These are phyloP conservation scores for Actinomortierella ambigua DNA, from an alignment of 371 early-diverging fungal genomes.

Conservation along the genomic window DNA sequence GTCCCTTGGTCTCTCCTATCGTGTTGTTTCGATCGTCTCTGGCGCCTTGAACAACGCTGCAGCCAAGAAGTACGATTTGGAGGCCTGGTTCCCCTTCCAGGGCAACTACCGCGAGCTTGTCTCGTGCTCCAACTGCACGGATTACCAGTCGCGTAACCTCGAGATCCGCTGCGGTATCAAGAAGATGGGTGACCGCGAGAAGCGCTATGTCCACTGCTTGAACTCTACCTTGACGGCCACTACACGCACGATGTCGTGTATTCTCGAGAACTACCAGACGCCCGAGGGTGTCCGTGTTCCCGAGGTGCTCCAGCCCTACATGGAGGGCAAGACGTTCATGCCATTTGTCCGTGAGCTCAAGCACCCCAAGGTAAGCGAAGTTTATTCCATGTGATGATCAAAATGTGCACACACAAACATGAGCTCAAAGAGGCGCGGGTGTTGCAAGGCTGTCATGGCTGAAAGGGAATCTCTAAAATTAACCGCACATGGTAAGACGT, in stretches of 20 bases:
- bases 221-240: constrained; percentile 99
- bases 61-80: constrained; percentile 99
- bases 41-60: constrained; percentile 99
- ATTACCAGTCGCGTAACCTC: constrained; percentile 95
- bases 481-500: background rate
- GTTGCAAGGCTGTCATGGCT: background rate
- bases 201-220: constrained; percentile 98
- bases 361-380: constrained; percentile 33
- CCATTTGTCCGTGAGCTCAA: constrained; percentile 69
- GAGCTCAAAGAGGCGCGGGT: no score
- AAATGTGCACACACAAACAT: no score
- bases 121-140: constrained; percentile 99
- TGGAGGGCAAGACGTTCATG: constrained; percentile 93
- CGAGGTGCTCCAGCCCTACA: constrained; percentile 87
- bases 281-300: constrained; percentile 89
- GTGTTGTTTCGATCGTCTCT: constrained; percentile 94
- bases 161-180: constrained; percentile 98
- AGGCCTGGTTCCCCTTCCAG: constrained; percentile 99
- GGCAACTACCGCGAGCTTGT: constrained; percentile 99
- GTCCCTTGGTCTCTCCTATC: constrained; percentile 93
- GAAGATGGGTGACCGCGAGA: constrained; percentile 95
- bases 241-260: constrained; percentile 97
- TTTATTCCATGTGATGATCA: background rate
- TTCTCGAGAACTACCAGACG: constrained; percentile 99
- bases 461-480: background rate